Evolutionary conservation across 495 filamentous ascomycete species (phyloP).

Genomic region (Daldinia vernicosa): DNA sequence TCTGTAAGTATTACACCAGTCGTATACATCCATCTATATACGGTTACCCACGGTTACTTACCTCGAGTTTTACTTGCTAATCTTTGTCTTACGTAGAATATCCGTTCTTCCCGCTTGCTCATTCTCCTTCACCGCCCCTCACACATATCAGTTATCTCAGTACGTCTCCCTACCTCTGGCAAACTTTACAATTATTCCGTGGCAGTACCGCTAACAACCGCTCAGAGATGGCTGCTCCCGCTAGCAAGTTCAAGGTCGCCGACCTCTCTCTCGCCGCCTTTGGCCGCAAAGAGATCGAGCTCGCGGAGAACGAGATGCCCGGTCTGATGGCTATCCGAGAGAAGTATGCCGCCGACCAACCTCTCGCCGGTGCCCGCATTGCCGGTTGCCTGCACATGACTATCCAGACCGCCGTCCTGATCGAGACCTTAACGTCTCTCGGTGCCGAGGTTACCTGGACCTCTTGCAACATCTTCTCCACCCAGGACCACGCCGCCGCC

Average conservation of each 20-base stretch:
- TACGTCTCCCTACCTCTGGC: slow-evolving; percentile 9
- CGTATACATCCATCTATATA: background rate
- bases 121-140: slow-evolving; percentile 26
- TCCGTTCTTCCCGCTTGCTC: slow-evolving; percentile 18
- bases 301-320: slow-evolving; percentile 98
- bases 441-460: slow-evolving; percentile 99
- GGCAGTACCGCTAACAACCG: slow-evolving; percentile 5
- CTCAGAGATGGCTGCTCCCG: slow-evolving; percentile 74
- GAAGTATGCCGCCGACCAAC: slow-evolving; percentile 94
- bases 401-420: slow-evolving; percentile 98
- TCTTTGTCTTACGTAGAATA: slow-evolving; percentile 11
- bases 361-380: slow-evolving; percentile 86
- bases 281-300: slow-evolving; percentile 97
- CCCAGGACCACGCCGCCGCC: slow-evolving; percentile 97
- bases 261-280: slow-evolving; percentile 98
- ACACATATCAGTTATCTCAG: slow-evolving; percentile 19
- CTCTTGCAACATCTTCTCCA: slow-evolving; percentile 99
- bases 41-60: background rate
- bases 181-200: background rate
- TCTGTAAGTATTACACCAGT: slow-evolving; percentile 4
- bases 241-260: slow-evolving; percentile 95
- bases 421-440: slow-evolving; percentile 92
- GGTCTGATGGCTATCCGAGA: slow-evolving; percentile 93
- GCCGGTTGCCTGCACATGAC: slow-evolving; percentile 99
- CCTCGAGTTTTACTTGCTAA: slow-evolving; percentile 18